Percentiles rank a stretch among this genome's conserved stretches.
Evolutionary conservation across 2,329 filamentous ascomycete genomes (phyloP).

Genomic region (Scolecobasidium constrictum): DNA sequence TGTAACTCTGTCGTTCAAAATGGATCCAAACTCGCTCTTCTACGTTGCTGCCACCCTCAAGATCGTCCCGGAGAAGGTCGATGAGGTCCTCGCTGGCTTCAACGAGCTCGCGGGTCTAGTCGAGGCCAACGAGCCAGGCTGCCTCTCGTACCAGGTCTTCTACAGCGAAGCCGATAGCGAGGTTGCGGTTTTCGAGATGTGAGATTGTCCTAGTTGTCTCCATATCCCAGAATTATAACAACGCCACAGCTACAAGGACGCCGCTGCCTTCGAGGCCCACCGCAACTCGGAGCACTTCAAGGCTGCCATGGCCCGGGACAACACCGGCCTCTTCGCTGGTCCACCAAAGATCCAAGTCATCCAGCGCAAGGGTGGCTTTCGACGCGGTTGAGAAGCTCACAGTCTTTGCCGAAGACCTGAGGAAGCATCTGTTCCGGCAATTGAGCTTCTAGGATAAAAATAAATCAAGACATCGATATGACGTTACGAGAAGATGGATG

Average conservation of each 20-base stretch:
- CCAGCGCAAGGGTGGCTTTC: slow-evolving; percentile 5
- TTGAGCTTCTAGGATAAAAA: not conserved
- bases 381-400: slow-evolving; percentile 1
- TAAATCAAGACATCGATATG: too few relatives aligned
- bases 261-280: slow-evolving; percentile 7
- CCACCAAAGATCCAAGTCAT: slow-evolving; percentile 4
- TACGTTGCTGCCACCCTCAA: slow-evolving; percentile 6
- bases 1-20: too few relatives aligned
- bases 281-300: slow-evolving; percentile 1
- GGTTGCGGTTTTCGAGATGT: slow-evolving; percentile 7
- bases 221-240: not conserved
- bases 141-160: slow-evolving; percentile 8
- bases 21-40: slow-evolving; percentile 7
- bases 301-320: not conserved
- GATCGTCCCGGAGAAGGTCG: slow-evolving; percentile 2
- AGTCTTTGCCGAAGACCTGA: not conserved
- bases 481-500: too few relatives aligned
- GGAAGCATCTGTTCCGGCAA: not conserved
- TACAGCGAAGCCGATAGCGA: slow-evolving; percentile 6
- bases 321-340: not conserved
- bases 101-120: not conserved
- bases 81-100: slow-evolving; percentile 3
- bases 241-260: slow-evolving; percentile 8
- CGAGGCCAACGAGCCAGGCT: slow-evolving; percentile 9
- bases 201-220: not conserved